These are phyloP conservation scores for Russula vinacea DNA, from an alignment of 768 basidiomycete genomes.

Conservation along the genomic window DNA sequence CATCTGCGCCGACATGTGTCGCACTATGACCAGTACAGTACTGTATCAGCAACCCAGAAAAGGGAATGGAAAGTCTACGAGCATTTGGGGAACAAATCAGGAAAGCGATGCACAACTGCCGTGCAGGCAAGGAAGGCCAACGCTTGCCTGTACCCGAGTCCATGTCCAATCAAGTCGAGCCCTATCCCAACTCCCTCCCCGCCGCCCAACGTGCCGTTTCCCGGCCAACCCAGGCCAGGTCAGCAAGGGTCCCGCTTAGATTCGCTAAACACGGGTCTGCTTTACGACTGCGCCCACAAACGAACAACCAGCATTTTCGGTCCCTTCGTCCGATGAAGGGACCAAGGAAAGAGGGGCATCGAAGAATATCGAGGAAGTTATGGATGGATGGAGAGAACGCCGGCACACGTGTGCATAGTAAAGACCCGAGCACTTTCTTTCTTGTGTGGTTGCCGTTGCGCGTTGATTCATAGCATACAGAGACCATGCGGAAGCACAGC, in stretches of 20 bases:
- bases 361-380: neutral
- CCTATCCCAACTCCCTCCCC: conserved; percentile 5
- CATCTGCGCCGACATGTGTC: neutral
- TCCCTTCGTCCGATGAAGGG: neutral
- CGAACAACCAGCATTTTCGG: neutral
- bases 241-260: neutral
- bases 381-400: neutral
- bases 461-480: conserved; percentile 8
- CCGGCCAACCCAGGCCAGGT: neutral
- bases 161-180: neutral
- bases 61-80: neutral
- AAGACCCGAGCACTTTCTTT: neutral
- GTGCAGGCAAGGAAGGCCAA: neutral
- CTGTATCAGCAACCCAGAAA: neutral
- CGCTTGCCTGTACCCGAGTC: neutral
- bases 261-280: neutral
- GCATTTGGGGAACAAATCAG: neutral
- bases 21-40: neutral
- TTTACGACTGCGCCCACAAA: neutral
- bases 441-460: neutral
- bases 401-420: neutral
- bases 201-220: conserved; percentile 1
- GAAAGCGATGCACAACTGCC: conserved; percentile 1
- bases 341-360: neutral
- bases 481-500: neutral